Base-by-base conservation (phyloP, 225 moss, liverwort and hornwort genomes). In the Physcomitrellopsis africana region DNA sequence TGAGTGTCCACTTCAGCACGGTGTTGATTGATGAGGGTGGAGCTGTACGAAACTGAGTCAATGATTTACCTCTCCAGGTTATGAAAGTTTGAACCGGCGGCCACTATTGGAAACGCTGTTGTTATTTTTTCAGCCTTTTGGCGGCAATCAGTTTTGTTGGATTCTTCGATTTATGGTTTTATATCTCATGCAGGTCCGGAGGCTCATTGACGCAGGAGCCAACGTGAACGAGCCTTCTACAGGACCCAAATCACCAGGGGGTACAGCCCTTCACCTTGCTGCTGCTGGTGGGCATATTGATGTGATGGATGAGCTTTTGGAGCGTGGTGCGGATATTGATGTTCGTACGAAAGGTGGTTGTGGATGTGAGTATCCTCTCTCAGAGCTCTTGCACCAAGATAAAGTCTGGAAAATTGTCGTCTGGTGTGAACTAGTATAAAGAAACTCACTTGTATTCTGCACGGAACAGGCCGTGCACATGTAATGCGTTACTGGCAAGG, bases 321-420 rank as follows among this genome's bases (percentile, higher is more conserved):
- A 96, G 76, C 81, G 90, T 45, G 96, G 96, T 60, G 96, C 96
- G 18, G 93, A 96, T 27, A 96, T 93, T 47, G 96, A 96, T 65
- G 93, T 92, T 53, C 90, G 93, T 43, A 96, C 92, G 0, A 93
- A 82, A 85, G 96, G 96, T 72, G 86, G 90, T 63, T 96, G 89
- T 77, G 96, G 96, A 86, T 96, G 95, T 94, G 68, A 87, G 90
- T 74, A 19, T 22, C n/a, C 70, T n/a, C 13, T 59, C 26, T 18
- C 54, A 27, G 18, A 55, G 18, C 19, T 63, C 63, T 81, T 57
- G 47, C 62, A 55, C 37, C 15, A 43, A 45, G 3, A 27, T 45
- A 44, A 24, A 24, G 24, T 24, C 24, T 24, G 24, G 24, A 24
- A 24, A 24, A 24, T n/a, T 24, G 24, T 24, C 24, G 32, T 37